These are phyloP conservation scores for Scalesia atractyloides DNA, from an alignment of 129 eudicot genomes.

Conservation along the genomic window DNA sequence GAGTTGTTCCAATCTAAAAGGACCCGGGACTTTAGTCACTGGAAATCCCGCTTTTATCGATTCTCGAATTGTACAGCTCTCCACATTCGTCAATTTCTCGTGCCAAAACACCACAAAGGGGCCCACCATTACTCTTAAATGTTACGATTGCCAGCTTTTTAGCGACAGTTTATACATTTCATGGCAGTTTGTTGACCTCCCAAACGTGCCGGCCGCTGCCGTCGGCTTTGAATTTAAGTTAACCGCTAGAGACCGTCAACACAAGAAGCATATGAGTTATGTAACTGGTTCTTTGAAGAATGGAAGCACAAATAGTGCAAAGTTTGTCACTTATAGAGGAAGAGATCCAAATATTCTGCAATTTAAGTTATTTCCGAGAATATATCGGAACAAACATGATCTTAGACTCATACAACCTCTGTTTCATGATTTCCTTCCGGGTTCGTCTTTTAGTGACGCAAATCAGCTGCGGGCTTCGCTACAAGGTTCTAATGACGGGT, in stretches of 20 bases:
- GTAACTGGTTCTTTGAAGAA: conserved; percentile 75
- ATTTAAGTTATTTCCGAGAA: conserved; percentile 83
- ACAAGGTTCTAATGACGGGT: conserved; percentile 61
- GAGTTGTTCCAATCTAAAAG: conserved; percentile 83
- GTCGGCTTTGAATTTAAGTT: conserved; percentile 88
- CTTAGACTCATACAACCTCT: conserved; percentile 92
- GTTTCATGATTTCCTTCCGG: conserved; percentile 89
- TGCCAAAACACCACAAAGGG: conserved; percentile 81
- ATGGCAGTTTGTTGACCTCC: conserved; percentile 87
- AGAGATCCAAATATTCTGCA: conserved; percentile 62
- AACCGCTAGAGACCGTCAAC: conserved; percentile 58
- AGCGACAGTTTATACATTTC: conserved; percentile 59
- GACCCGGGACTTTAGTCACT: conserved; percentile 52
- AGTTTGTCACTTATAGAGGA: conserved; percentile 80
- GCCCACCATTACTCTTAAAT: conserved; percentile 64
- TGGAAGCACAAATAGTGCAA: conserved; percentile 54
- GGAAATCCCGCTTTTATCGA: conserved; percentile 77
- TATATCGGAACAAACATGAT: conserved; percentile 65
- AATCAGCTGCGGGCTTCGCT: conserved; percentile 71
- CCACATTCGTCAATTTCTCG: conserved; percentile 61
- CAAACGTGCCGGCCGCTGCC: conserved; percentile 75
- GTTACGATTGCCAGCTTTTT: conserved; percentile 60
- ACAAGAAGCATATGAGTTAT: conserved; percentile 64
- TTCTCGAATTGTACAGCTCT: conserved; percentile 46
- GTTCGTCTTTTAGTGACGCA: conserved; percentile 63